Evolutionary conservation across 2,329 filamentous ascomycete species (phyloP).

Genomic region (Ophiocordyceps robertsii): DNA sequence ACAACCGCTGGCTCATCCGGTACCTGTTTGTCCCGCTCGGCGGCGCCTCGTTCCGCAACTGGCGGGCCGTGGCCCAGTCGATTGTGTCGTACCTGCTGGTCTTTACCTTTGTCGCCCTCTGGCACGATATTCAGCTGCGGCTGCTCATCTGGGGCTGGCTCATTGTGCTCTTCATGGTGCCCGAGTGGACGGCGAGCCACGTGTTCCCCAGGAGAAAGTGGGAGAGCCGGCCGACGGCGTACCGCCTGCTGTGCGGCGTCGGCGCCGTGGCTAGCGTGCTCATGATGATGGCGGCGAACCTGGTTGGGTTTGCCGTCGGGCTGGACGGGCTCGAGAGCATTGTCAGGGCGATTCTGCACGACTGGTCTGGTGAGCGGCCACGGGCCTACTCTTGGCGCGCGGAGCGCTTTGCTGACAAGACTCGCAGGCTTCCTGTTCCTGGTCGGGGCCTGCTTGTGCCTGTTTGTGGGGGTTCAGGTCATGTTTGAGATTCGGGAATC

Average conservation of each 20-base stretch:
- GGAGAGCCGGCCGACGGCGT: constrained; percentile 54
- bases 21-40: constrained; percentile 92
- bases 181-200: constrained; percentile 61
- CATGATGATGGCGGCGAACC: constrained; percentile 92
- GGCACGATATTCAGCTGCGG: constrained; percentile 91
- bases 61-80: constrained; percentile 37
- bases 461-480: constrained; percentile 79
- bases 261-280: constrained; percentile 75
- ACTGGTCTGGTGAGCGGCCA: constrained; percentile 47
- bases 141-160: constrained; percentile 96
- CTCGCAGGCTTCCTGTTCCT: constrained; percentile 57
- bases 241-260: constrained; percentile 66
- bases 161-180: constrained; percentile 83
- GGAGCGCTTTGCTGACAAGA: constrained; percentile 8
- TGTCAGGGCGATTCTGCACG: constrained; percentile 59
- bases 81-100: constrained; percentile 68
- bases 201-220: constrained; percentile 65
- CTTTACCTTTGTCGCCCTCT: constrained; percentile 94
- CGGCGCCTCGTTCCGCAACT: constrained; percentile 41
- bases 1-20: constrained; percentile 86
- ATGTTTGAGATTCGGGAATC: constrained; percentile 93
- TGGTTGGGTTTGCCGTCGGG: constrained; percentile 90
- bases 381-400: background rate
- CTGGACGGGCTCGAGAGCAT: constrained; percentile 75
- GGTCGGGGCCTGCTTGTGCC: constrained; percentile 49